Base-by-base conservation (phyloP, 495 filamentous ascomycete species). In the Platismatia glauca region DNA sequence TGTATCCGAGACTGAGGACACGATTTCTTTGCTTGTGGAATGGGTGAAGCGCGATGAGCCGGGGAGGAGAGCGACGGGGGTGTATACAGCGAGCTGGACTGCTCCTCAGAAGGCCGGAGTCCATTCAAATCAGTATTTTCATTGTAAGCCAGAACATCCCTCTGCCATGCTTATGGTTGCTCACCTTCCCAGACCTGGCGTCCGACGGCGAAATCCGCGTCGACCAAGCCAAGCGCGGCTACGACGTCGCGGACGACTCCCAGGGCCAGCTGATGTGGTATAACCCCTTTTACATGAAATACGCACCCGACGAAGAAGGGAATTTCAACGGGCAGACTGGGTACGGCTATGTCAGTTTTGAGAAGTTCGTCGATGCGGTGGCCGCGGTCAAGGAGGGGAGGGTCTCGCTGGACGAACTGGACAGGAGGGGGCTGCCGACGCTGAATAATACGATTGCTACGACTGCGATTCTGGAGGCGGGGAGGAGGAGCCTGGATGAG, bases 271-370 rank as follows among this genome's bases (percentile, higher is more conserved):
- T 96, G 58, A 78, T 84, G 67, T 95, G 90, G 89, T 88, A 88
- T 64, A 96, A 96, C 72, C 91, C 90, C 71, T 97, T 97, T 77
- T 97, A 97, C 70, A 97, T 97, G 92, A 84, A 86, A 67, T 97
- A 96, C 69, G 91, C 92, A 16, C 91, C 92, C 18, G 91, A 96
- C 66, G 92, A 96, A 72, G 89, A 95, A 72, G 92, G 92, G 22
- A 95, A 96, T 75, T 97, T 97, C 71, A 83, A 81, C 39, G 92
- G 92, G 27, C 92, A 96, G 73, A 88, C 84, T 9, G 92, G 92
- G 1, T 97, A 97, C 70, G 90, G 92, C 18, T 97, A 96, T 71
- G 83, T 96, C 64, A 90, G 86, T 60, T 93, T 96, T 71, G 92
- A 97, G 78, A 97, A 97, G 73, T 96, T 97, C 72, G 86, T 97